A percentile compares a stretch with the other conserved stretches of the same genome.
Evolutionary conservation across 768 basidiomycete species (phyloP).

Genomic region (Leccinum obscurum): DNA sequence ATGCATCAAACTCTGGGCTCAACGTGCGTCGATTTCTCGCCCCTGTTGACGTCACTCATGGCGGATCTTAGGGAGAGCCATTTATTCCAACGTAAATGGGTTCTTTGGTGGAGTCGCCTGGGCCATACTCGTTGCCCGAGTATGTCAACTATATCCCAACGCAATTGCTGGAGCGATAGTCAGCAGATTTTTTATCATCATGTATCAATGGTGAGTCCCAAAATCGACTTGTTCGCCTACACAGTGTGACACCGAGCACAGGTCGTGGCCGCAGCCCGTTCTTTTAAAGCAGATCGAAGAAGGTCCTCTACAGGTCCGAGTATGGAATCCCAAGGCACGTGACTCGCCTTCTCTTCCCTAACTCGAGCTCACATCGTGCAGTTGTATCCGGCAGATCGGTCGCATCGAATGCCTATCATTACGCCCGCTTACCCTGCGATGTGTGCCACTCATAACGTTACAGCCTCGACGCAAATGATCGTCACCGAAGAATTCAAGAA

Average conservation of each 20-base stretch:
- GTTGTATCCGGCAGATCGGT: conserved; percentile 88
- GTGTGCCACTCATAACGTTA: conserved; percentile 99
- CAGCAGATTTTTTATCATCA: conserved; percentile 97
- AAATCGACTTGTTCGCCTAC: conserved; percentile 4
- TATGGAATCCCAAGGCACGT: conserved; percentile 95
- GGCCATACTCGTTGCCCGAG: conserved; percentile 98
- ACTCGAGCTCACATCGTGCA: conserved; percentile 31
- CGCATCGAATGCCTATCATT: conserved; percentile 99
- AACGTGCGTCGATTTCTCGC: conserved; percentile 56
- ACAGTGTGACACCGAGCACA: conserved; percentile 34
- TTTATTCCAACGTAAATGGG: conserved; percentile 97
- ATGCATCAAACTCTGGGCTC: conserved; percentile 98
- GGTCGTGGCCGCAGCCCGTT: conserved; percentile 99
- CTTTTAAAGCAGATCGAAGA: conserved; percentile 95
- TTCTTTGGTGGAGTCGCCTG: conserved; percentile 98
- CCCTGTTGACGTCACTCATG: conserved; percentile 7
- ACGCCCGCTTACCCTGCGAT: conserved; percentile 99
- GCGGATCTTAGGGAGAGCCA: conserved; percentile 71
- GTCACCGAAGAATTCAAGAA: conserved; percentile 95
- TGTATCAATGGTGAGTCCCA: conserved; percentile 88
- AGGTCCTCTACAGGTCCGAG: conserved; percentile 87
- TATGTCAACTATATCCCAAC: conserved; percentile 97
- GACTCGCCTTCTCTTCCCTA: neutral
- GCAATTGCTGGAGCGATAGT: conserved; percentile 94
- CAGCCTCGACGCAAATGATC: conserved; percentile 91